Base-by-base conservation (phyloP, 345 rosid species). In the Gossypium longicalyx region DNA sequence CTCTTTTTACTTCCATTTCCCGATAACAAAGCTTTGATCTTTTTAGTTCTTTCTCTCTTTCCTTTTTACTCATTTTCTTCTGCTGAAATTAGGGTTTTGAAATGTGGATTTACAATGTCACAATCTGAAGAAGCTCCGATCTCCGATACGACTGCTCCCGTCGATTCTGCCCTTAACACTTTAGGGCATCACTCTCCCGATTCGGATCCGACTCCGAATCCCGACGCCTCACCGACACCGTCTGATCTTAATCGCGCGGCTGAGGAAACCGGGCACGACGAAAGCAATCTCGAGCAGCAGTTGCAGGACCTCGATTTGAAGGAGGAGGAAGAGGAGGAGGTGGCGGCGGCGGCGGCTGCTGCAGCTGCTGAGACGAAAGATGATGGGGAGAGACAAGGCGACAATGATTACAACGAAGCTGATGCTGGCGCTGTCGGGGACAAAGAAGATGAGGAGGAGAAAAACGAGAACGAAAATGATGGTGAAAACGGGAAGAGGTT, bases 241-340 rank as follows among this genome's bases (percentile, higher is more conserved):
- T 60, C 87, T 57, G 85, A 86, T 87, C 81, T 73, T 71, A 65
- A 80, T 68, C 83, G 67, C 51, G 59, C 76, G 60, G 67, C 67
- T 54, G 52, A 67, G 20, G 81, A 74, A 34, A 70, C 65, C 71
- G 44, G 48, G 25, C 60, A 10, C 22, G 23, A 7, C 51, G 29
- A 71, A 3, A 3, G 3, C 51, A 54, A 63, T 34, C 61, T 82
- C 23, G 70, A 49, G 63, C 78, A 79, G 5, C 79, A 78, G 66
- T 70, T 84, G 3, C 75, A 59, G 77, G 76, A 77, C 61, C 90
- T 87, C 56, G 86, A 75, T 72, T 74, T 86, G 48, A 67, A 49
- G 41, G 75, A 34, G 57, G 77, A 78, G 51, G 80, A 20, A 43
- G 78, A 27, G 2, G 67, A 54, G n/a, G 74, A 27, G n/a, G 62